A percentile compares a stretch with the other conserved stretches of the same genome.
Conservation (phyloP, 2,329 filamentous ascomycete genomes). For the Cytospora chrysosperma region DNA sequence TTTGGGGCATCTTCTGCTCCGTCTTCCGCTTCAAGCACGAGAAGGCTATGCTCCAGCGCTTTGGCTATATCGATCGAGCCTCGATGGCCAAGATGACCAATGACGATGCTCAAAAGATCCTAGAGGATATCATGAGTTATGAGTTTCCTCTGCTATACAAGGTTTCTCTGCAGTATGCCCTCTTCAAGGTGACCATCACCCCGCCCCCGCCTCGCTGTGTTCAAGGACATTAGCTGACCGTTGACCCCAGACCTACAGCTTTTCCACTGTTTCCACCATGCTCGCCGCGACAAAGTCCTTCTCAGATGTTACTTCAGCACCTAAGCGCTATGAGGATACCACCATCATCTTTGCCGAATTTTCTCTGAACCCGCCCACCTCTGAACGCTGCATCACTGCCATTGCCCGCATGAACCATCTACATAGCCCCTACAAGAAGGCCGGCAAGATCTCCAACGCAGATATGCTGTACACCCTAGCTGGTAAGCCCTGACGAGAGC, state of each 20-base stretch:
- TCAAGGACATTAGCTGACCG: neutral
- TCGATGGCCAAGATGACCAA: constrained; percentile 43
- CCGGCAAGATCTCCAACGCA: constrained; percentile 38
- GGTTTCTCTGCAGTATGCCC: constrained; percentile 38
- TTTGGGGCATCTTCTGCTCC: constrained; percentile 38
- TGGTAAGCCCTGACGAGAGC: constrained; percentile 22
- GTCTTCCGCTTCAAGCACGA: constrained; percentile 38
- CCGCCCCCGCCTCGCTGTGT: neutral
- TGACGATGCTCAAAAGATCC: constrained; percentile 45
- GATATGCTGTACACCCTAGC: constrained; percentile 42
- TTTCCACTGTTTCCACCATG: constrained; percentile 39
- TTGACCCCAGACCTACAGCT: constrained; percentile 39
- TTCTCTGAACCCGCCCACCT: constrained; percentile 36
- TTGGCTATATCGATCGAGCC: constrained; percentile 36
- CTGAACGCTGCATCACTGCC: constrained; percentile 35
- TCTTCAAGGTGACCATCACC: constrained; percentile 38
- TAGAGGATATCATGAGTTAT: constrained; percentile 34
- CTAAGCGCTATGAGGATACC: constrained; percentile 45
- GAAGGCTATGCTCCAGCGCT: constrained; percentile 31
- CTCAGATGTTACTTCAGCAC: constrained; percentile 32
- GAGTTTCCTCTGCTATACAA: constrained; percentile 43
- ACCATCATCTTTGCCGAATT: constrained; percentile 39
- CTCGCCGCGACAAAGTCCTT: constrained; percentile 39
- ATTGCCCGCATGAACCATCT: constrained; percentile 42
- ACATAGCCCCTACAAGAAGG: constrained; percentile 35